Evolutionary conservation across 2,329 filamentous ascomycete species (phyloP).

Genomic region (Pseudovirgaria hyperparasitica): DNA sequence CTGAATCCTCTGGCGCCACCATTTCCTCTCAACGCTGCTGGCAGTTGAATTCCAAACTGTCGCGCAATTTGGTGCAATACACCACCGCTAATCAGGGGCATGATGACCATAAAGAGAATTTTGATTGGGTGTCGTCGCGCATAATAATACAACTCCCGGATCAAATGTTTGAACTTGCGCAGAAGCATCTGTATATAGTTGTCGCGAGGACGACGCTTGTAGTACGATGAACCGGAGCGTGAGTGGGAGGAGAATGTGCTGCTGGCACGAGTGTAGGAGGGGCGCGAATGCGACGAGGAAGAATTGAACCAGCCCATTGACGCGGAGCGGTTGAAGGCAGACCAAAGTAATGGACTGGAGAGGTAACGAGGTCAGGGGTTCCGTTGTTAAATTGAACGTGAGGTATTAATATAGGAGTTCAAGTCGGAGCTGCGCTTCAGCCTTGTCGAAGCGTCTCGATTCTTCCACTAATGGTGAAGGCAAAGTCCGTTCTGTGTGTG

Average conservation of each 20-base stretch:
- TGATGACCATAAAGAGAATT: slow-evolving; percentile 78
- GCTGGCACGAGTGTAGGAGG: slow-evolving; percentile 18
- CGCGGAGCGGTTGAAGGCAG: no score
- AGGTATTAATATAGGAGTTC: no score
- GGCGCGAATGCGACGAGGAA: slow-evolving; percentile 17
- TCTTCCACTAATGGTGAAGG: no score
- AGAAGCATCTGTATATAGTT: slow-evolving; percentile 65
- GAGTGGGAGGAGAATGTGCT: slow-evolving; percentile 16
- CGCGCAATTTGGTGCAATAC: slow-evolving; percentile 65
- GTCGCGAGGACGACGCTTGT: slow-evolving; percentile 62
- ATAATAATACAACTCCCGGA: slow-evolving; percentile 71
- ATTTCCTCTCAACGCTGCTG: slow-evolving; percentile 39
- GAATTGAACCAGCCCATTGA: slow-evolving; percentile 25
- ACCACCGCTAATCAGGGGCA: slow-evolving; percentile 78
- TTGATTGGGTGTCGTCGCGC: slow-evolving; percentile 74
- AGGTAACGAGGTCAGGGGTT: no score
- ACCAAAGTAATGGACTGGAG: no score
- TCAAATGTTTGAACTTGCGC: slow-evolving; percentile 62
- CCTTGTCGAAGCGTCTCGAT: no score
- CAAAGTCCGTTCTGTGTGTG: no score
- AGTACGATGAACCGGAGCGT: slow-evolving; percentile 54
- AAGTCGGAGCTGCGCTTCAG: no score
- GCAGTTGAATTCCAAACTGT: slow-evolving; percentile 68
- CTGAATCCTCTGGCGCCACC: slow-evolving; percentile 16
- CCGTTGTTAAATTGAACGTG: no score